Evolutionary conservation across 257 asterid genomes (phyloP), one percentile per base, ranked within the genome.

Genomic region (Przewalskia tangutica): DNA sequence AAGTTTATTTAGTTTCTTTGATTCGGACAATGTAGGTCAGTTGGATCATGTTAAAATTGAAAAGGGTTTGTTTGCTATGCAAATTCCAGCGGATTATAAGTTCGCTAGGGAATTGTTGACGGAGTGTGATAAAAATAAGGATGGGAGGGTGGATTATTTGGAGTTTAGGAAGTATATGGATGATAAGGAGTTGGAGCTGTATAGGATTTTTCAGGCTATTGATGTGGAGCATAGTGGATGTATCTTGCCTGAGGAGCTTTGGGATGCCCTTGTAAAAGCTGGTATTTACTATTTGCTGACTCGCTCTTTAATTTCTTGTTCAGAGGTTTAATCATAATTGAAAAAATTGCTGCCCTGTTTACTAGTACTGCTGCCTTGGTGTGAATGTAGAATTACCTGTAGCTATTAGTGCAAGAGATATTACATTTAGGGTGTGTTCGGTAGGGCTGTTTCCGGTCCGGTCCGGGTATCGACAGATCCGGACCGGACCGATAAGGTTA

Each of bases 141-240:
- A 96, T 54, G 99, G 98, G 66, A 89, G 98, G 89, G 98, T 96
- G 67, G 98, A 93, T 89, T 96, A 93, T 82, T 90, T 40, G 89
- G 99, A 94, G 88, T 96, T 96, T 71, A 89, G 94, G 80, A 92
- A 95, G 92, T 96, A 96, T 79, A 96, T 94, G 98, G 98, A 96
- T 88, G 98, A 91, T 85, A 96, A 96, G 88, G 99, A 96, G 91
- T 88, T 96, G 56, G 98, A 96, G 38, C 34, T 96, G 89, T 96
- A 94, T 88, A 86, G 89, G 89, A 96, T 96, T 88, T 96, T 96
- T 81, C 98, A 93, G 89, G 97, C 97, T 40, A 94, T 96, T 86
- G 99, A 93, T 84, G 99, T 92, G 51, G 98, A 93, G 88, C 98
- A 94, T 83, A 93, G 81, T 86, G 99, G 99, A 2, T 92, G 97